A percentile compares a stretch with the other conserved stretches of the same genome.
These are phyloP conservation scores for Carnegiea gigantea DNA, from an alignment of 179 eudicot genomes.

Conservation along the genomic window DNA sequence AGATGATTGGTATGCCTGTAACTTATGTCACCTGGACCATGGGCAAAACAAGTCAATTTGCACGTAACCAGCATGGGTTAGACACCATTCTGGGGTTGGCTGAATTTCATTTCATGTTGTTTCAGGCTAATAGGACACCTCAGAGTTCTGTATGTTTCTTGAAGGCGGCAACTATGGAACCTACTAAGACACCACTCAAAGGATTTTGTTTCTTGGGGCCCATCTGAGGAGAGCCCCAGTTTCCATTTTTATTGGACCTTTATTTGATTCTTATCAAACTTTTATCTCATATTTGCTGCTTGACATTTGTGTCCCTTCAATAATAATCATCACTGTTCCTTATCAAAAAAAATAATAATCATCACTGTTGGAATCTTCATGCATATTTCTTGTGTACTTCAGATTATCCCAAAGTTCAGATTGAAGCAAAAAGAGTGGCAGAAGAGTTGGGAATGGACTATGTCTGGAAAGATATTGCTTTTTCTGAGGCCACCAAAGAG, in stretches of 20 bases:
- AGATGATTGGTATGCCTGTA: neutral
- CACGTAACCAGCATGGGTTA: neutral
- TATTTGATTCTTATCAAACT: neutral
- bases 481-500: constrained; percentile 57
- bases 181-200: neutral
- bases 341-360: neutral
- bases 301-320: neutral
- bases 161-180: neutral
- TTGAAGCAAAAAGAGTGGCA: constrained; percentile 71
- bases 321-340: neutral
- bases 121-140: neutral
- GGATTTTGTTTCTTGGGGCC: neutral
- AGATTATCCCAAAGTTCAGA: constrained; percentile 91
- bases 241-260: neutral
- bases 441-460: constrained; percentile 64
- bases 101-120: neutral
- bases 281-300: neutral
- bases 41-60: neutral
- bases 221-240: neutral
- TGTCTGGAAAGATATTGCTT: constrained; percentile 64
- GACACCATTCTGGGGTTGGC: neutral
- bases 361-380: neutral
- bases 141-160: neutral
- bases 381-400: constrained; percentile 20
- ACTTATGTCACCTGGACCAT: too few relatives aligned